Evolutionary conservation across 2,329 filamentous ascomycete species (phyloP).

Genomic region (Acrodontium crateriforme): DNA sequence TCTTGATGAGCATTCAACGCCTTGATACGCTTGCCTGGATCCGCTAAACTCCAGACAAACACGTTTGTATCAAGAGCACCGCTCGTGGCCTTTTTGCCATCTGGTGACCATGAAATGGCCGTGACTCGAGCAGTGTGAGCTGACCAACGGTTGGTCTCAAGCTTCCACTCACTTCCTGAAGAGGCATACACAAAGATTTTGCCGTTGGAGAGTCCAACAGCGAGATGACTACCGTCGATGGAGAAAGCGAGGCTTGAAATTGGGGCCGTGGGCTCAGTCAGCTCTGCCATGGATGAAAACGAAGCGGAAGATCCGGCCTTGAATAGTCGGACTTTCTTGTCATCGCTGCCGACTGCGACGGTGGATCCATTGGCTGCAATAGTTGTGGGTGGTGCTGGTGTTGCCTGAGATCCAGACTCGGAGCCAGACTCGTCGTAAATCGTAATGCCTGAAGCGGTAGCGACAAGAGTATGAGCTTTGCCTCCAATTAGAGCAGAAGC

Average conservation of each 20-base stretch:
- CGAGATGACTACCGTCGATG: slow-evolving; percentile 58
- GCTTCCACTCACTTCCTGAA: slow-evolving; percentile 35
- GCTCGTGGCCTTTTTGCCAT: slow-evolving; percentile 65
- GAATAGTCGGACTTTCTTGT: slow-evolving; percentile 66
- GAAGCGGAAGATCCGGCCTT: slow-evolving; percentile 40
- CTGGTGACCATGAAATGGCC: slow-evolving; percentile 61
- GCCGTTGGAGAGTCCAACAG: slow-evolving; percentile 68
- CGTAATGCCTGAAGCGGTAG: slow-evolving; percentile 42
- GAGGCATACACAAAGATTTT: slow-evolving; percentile 71
- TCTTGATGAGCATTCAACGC: slow-evolving; percentile 87
- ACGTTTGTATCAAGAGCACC: slow-evolving; percentile 84
- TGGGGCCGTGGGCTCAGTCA: slow-evolving; percentile 55
- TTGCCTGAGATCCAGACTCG: slow-evolving; percentile 32
- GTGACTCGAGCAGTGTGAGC: slow-evolving; percentile 57
- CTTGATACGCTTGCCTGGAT: slow-evolving; percentile 75
- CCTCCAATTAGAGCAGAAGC: slow-evolving; percentile 42
- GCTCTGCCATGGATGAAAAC: slow-evolving; percentile 37
- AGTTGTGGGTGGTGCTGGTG: slow-evolving; percentile 47
- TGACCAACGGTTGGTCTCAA: slow-evolving; percentile 69
- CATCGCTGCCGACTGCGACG: slow-evolving; percentile 64
- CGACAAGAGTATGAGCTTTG: slow-evolving; percentile 37
- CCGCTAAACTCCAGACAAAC: slow-evolving; percentile 75
- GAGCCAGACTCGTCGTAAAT: slow-evolving; percentile 44
- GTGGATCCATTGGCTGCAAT: slow-evolving; percentile 54
- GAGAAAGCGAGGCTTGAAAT: slow-evolving; percentile 80